Evolutionary conservation across 805 yeast species (phyloP).

Genomic region (Zygoascus biomembranicola): DNA sequence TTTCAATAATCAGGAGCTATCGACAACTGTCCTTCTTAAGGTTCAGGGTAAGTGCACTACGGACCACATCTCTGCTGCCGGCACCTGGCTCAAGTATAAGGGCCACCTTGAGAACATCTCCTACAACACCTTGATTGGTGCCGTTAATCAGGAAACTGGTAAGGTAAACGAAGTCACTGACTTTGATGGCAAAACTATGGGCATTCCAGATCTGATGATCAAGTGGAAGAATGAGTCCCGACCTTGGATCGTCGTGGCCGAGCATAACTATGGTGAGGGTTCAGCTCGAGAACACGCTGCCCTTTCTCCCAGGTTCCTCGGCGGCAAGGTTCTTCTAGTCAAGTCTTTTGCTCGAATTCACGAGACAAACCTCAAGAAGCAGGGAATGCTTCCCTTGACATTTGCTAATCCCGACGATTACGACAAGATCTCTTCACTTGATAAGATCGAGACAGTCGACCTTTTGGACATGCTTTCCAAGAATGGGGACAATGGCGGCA

Average conservation of each 20-base stretch:
- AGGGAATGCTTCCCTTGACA: conserved; percentile 92
- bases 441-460: conserved; percentile 65
- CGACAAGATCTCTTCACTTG: conserved; percentile 71
- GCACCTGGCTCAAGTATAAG: conserved; percentile 96
- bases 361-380: conserved; percentile 96
- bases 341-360: conserved; percentile 98
- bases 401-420: conserved; percentile 88
- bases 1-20: conserved; percentile 81
- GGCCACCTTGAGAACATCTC: conserved; percentile 96
- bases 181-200: conserved; percentile 63
- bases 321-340: conserved; percentile 80
- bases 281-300: conserved; percentile 99
- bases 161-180: conserved; percentile 89
- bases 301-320: conserved; percentile 86
- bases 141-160: conserved; percentile 93
- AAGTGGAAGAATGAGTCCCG: conserved; percentile 80
- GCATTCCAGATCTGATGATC: conserved; percentile 95
- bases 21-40: conserved; percentile 68
- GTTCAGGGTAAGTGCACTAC: conserved; percentile 98
- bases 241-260: conserved; percentile 95
- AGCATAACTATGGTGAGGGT: conserved; percentile 98
- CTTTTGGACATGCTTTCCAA: conserved; percentile 68
- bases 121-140: conserved; percentile 92
- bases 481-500: conserved; percentile 84
- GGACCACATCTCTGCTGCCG: conserved; percentile 98